Percentiles rank a stretch among this genome's conserved stretches.
These are phyloP conservation scores for Triticum aestivum DNA, from an alignment of 176 grass and related monocot genomes.

Conservation along the genomic window IWGSC_CS_RefSeq_v2.1 NC_057797.1:610617578-610618077, in stretches of 20 bases:
- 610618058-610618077: slow-evolving; percentile 58
- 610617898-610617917: slow-evolving; percentile 53
- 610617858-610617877: slow-evolving; percentile 86
- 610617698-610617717: slow-evolving; percentile 98
- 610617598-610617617: slow-evolving; percentile 91
- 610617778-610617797: slow-evolving; percentile 82
- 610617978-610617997: slow-evolving; percentile 97
- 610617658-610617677: slow-evolving; percentile 88
- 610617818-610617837: slow-evolving; percentile 88
- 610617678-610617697: slow-evolving; percentile 91
- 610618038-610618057: slow-evolving; percentile 76
- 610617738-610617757: slow-evolving; percentile 93
- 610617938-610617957: slow-evolving; percentile 61
- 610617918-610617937: slow-evolving; percentile 79
- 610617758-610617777: slow-evolving; percentile 82
- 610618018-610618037: slow-evolving; percentile 58
- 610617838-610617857: slow-evolving; percentile 89
- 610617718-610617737: slow-evolving; percentile 98
- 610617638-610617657: slow-evolving; percentile 94
- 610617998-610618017: slow-evolving; percentile 69
- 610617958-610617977: slow-evolving; percentile 94
- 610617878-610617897: slow-evolving; percentile 69
- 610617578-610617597: slow-evolving; percentile 90
- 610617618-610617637: slow-evolving; percentile 86
- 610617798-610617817: slow-evolving; percentile 95